Evolutionary conservation across 768 basidiomycete species (phyloP).

Genomic region (Leccinum incarnatum): DNA sequence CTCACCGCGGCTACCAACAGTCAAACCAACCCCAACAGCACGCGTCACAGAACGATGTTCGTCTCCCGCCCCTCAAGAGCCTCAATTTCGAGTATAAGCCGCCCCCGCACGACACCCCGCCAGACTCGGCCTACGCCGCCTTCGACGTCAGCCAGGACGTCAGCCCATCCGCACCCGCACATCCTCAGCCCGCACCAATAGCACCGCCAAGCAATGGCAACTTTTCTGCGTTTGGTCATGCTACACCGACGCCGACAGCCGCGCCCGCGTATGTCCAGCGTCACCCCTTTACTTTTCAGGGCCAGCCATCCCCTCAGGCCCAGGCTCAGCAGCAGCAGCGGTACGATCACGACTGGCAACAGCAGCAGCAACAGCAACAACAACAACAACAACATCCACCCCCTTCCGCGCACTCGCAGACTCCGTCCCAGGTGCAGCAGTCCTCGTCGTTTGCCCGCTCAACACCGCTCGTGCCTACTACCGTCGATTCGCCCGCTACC

Average conservation of each 20-base stretch:
- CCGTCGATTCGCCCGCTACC: slow-evolving; percentile 19
- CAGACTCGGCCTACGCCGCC: slow-evolving; percentile 12
- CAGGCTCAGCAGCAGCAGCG: slow-evolving; percentile 15
- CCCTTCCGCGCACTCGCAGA: slow-evolving; percentile 2
- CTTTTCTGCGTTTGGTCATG: slow-evolving; percentile 20
- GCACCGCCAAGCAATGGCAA: slow-evolving; percentile 14
- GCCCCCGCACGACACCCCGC: slow-evolving; percentile 17
- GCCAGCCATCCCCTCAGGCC: slow-evolving; percentile 13
- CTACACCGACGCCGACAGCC: slow-evolving; percentile 23
- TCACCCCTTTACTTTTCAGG: slow-evolving; percentile 21
- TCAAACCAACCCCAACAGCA: slow-evolving; percentile 34
- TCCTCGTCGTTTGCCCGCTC: slow-evolving; percentile 24
- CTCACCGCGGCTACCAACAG: slow-evolving; percentile 34
- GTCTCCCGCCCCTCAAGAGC: slow-evolving; percentile 71
- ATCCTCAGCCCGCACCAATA: not conserved
- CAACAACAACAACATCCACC: not conserved
- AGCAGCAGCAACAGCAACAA: slow-evolving; percentile 11
- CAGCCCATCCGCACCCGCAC: not conserved
- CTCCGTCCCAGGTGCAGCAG: slow-evolving; percentile 18
- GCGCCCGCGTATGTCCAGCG: slow-evolving; percentile 21
- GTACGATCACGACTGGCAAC: slow-evolving; percentile 23
- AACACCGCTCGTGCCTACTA: slow-evolving; percentile 30
- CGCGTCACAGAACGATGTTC: slow-evolving; percentile 44
- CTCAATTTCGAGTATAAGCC: slow-evolving; percentile 57
- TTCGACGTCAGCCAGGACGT: slow-evolving; percentile 26